Evolutionary conservation across 176 grass and related monocot species (phyloP).

Genomic region (Melocanna baccifera): DNA sequence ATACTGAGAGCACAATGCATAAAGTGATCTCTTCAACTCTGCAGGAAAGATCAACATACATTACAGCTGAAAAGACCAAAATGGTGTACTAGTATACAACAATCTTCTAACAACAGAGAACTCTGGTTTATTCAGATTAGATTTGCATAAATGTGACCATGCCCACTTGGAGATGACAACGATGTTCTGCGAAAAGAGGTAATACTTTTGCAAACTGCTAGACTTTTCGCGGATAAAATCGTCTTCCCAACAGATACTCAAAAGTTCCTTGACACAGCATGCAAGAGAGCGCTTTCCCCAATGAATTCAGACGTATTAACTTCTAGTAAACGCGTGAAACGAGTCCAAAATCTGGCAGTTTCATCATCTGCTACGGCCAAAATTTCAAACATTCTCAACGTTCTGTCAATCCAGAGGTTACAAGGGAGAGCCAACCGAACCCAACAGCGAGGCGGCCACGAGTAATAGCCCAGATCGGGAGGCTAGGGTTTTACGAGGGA

Average conservation of each 20-base stretch:
- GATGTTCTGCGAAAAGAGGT: neutral
- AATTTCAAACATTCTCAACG: neutral
- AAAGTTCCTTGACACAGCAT: neutral
- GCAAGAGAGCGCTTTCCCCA: neutral
- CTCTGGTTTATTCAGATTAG: neutral
- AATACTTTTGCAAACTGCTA: neutral
- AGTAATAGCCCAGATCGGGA: slow-evolving; percentile 20
- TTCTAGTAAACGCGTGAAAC: neutral
- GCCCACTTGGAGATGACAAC: neutral
- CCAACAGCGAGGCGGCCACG: neutral
- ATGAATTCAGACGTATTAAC: neutral
- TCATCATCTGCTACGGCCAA: neutral
- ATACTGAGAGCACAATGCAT: slow-evolving; percentile 95
- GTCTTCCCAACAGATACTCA: neutral
- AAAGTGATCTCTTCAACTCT: slow-evolving; percentile 90
- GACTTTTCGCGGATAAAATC: neutral
- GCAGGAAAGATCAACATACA: slow-evolving; percentile 6
- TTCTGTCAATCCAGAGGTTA: neutral
- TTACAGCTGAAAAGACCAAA: slow-evolving; percentile 1
- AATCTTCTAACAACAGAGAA: neutral
- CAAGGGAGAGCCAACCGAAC: neutral
- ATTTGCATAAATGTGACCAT: neutral
- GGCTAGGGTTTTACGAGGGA: slow-evolving; percentile 35
- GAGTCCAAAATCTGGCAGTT: slow-evolving; percentile 1
- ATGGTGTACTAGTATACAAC: neutral